Percentiles rank a stretch among this genome's conserved stretches.
phyloP scores from a whole-genome alignment of 2,329 filamentous ascomycete genomes.

The Venturia carpophila region DNA sequence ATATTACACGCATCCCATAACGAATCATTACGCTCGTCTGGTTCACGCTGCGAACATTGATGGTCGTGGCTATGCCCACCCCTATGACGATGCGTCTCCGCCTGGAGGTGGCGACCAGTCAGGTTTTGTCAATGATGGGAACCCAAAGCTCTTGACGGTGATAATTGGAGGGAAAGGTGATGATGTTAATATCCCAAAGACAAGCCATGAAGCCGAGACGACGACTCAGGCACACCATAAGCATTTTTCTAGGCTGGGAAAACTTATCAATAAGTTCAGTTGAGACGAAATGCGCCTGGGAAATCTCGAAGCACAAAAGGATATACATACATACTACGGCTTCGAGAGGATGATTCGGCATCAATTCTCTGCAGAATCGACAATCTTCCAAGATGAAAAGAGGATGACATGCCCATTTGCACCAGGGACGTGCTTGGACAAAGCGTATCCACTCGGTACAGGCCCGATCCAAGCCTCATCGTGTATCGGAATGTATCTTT shows the following conservation, averaged over 20 bases:
- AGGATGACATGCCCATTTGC: too few species aligned
- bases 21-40: constrained; percentile 53
- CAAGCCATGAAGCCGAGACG: neutral
- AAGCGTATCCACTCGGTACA: too few species aligned
- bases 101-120: constrained; percentile 48
- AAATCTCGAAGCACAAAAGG: too few species aligned
- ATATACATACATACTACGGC: too few species aligned
- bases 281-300: neutral
- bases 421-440: too few species aligned
- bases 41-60: constrained; percentile 55
- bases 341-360: too few species aligned
- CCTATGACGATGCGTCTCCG: constrained; percentile 62
- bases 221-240: neutral
- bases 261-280: neutral
- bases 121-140: constrained; percentile 43
- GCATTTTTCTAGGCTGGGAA: neutral
- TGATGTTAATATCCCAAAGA: neutral
- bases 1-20: constrained; percentile 32
- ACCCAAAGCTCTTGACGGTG: constrained; percentile 41
- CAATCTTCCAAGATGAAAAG: too few species aligned
- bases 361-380: too few species aligned
- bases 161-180: constrained; percentile 32
- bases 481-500: too few species aligned
- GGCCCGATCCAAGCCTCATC: too few species aligned
- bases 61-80: constrained; percentile 54